A percentile compares a stretch with the other conserved stretches of the same genome.
Evolutionary conservation across 139 green algal genomes (phyloP).

Genomic region (Asterochloris sp.): DNA sequence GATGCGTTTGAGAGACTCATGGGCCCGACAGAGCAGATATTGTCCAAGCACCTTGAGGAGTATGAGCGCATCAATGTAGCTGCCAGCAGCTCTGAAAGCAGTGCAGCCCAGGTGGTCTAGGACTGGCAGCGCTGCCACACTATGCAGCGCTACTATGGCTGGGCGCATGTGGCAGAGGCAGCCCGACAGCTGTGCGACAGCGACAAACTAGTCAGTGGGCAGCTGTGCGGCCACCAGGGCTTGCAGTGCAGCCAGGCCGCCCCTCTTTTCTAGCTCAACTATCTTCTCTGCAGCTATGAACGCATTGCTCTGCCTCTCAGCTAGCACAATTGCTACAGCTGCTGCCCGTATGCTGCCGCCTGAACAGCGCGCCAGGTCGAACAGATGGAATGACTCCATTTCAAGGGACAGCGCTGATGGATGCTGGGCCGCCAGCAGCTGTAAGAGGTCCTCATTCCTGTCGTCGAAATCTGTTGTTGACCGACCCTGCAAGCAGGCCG

Average conservation of each 20-base stretch:
- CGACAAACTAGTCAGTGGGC: not conserved
- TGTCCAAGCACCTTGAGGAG: constrained; percentile 36
- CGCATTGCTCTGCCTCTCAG: constrained; percentile 59
- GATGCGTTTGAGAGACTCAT: constrained; percentile 63
- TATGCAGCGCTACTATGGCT: no score
- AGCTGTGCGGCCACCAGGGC: constrained; percentile 39
- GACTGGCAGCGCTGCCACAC: no score
- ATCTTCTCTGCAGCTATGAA: constrained; percentile 47
- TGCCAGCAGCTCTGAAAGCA: constrained; percentile 7
- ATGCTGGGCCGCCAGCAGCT: constrained; percentile 45
- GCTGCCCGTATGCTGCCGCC: constrained; percentile 45
- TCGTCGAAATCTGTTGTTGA: not conserved
- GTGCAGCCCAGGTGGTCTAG: constrained; percentile 9
- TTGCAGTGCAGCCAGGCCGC: constrained; percentile 41
- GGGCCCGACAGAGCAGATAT: constrained; percentile 45
- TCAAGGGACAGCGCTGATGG: constrained; percentile 51
- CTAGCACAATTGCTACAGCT: constrained; percentile 59
- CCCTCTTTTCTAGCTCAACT: constrained; percentile 42
- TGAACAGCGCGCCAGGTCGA: constrained; percentile 64
- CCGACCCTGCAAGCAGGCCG: not conserved
- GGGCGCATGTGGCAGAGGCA: no score
- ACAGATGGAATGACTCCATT: constrained; percentile 81
- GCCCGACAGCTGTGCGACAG: not conserved
- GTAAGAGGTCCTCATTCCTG: not conserved
- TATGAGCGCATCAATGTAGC: constrained; percentile 37